These are phyloP conservation scores for Elongisporangium anandrum DNA, from an alignment of 352 stramenopile genomes.

Conservation along the genomic window DNA sequence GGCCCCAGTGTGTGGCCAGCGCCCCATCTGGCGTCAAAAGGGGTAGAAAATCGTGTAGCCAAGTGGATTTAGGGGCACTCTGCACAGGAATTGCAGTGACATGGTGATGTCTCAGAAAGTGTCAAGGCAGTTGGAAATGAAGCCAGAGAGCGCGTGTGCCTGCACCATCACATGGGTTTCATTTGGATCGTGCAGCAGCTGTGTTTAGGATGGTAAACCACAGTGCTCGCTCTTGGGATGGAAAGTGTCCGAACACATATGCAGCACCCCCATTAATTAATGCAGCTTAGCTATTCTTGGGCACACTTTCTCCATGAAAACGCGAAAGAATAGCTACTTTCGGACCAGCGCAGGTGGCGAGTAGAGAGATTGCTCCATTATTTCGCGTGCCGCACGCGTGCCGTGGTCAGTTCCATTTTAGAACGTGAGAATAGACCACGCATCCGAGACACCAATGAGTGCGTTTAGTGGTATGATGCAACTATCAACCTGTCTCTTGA, in stretches of 20 bases:
- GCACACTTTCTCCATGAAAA: neutral
- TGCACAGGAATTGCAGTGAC: neutral
- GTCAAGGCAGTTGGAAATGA: neutral
- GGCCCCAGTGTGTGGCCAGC: neutral
- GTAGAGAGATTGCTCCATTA: neutral
- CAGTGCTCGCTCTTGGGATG: neutral
- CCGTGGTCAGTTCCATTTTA: neutral
- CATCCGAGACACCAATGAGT: neutral
- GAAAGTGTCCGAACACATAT: neutral
- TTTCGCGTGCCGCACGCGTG: neutral
- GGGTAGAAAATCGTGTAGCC: neutral
- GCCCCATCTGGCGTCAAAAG: neutral
- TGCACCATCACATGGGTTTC: neutral
- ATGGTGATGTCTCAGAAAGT: neutral
- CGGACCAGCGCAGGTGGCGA: neutral
- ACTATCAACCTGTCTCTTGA: neutral
- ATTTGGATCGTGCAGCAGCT: neutral
- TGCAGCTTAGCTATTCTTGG: neutral
- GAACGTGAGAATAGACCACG: neutral
- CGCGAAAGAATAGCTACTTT: neutral
- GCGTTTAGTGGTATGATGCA: neutral
- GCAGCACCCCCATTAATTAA: neutral
- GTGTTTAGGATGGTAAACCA: neutral
- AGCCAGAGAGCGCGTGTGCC: neutral
- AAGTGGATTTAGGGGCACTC: neutral